A percentile compares a stretch with the other conserved stretches of the same genome.
These are phyloP conservation scores for Geotrichum cucujoidarum DNA, from an alignment of 1,139 yeast species.

Conservation along the genomic window DNA sequence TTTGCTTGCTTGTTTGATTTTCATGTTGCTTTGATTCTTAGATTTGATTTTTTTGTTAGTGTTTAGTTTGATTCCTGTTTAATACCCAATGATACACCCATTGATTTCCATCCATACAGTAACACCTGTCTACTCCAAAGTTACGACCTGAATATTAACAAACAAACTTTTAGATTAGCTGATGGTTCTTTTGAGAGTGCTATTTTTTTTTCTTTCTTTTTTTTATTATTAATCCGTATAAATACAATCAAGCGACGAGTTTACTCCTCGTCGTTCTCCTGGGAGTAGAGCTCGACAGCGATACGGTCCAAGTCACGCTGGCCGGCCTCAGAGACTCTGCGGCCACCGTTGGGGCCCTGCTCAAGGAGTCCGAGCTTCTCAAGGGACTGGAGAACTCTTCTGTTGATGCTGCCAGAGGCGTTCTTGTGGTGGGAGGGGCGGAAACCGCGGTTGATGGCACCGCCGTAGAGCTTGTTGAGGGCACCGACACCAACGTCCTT, in stretches of 20 bases:
- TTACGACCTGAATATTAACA: no score
- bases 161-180: not conserved
- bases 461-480: conserved; percentile 98
- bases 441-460: conserved; percentile 98
- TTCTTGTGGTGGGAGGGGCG: conserved; percentile 98
- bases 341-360: conserved; percentile 97
- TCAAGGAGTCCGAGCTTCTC: conserved; percentile 98
- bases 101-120: no score
- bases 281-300: conserved; percentile 97
- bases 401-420: conserved; percentile 98
- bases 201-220: conserved; percentile 1
- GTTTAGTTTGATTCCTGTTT: not conserved
- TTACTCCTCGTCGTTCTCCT: conserved; percentile 48
- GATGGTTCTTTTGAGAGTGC: no score
- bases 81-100: not conserved
- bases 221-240: not conserved
- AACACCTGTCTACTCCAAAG: no score
- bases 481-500: conserved; percentile 99
- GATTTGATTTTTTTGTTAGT: no score
- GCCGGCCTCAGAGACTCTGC: conserved; percentile 99
- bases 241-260: conserved; percentile 15
- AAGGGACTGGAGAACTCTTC: conserved; percentile 96
- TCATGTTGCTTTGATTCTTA: no score
- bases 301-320: conserved; percentile 99
- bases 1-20: not conserved